Evolutionary conservation across 2,329 filamentous ascomycete species (phyloP), one percentile per base, ranked within the genome.

Genomic region (Colletotrichum cereale): DNA sequence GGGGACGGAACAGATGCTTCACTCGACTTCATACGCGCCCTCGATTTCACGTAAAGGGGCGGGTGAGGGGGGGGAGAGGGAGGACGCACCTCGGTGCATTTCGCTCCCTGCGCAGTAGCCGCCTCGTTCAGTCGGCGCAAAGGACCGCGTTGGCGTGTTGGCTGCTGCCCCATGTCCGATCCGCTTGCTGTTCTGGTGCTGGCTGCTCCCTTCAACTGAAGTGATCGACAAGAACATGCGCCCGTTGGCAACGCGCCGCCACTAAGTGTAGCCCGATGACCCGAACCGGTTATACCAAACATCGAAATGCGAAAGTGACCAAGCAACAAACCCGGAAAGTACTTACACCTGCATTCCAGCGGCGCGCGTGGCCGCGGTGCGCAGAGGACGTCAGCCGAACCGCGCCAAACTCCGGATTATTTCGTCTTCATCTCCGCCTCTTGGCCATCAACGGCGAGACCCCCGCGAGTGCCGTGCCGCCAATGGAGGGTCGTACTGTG

Each of bases 381-480:
- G 40, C 57, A 40, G 57, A 34, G 26, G 44, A 24, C 29, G 58
- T 48, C 5, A 47, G 34, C 42, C 40, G 58, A 50, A 36, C 29
- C 42, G 48, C 31, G 60, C 29, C 53, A 38, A 16, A 31, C 18
- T 12, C 50, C 29, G 55, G 47, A 36, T 34, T 56, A 34, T 12
- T 24, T 34, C 7, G 52, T 56, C 21, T 21, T 24, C 52, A 7
- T 36, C 60, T 52, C 67, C 48, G 62, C 36, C 34, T 26, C 26
- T 29, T 69, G 47, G 36, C 29, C 44, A 29, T 18, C 34, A 26
- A 36, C 55, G 16, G 55, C 38, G 42, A 55, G 12, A 18, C 57
- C 67, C 67, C 40, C 53, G 64, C 56, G 63, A 44, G 24, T 62
- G 68, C 68, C 64, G 64, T 57, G 24, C 29, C 52, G 42, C 67